Conservation (phyloP, 2,329 filamentous ascomycete species). For the Trichoderma sp. region DNA sequence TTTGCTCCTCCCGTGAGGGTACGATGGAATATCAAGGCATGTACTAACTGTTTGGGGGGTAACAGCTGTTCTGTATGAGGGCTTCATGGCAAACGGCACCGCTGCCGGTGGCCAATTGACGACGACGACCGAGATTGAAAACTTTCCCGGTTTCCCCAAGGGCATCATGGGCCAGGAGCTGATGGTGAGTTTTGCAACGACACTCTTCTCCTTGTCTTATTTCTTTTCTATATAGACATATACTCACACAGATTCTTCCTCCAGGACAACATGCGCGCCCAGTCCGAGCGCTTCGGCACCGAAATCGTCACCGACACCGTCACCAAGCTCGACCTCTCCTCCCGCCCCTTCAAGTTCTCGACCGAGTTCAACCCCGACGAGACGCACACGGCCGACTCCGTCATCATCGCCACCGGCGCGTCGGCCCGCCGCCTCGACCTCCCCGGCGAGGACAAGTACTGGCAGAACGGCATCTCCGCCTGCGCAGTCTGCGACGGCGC, state of each 20-base stretch:
- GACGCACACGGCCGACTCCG: slow-evolving; percentile 81
- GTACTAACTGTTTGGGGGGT: background rate
- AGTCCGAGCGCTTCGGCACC: slow-evolving; percentile 90
- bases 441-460: slow-evolving; percentile 88
- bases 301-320: slow-evolving; percentile 92
- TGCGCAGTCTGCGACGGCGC: slow-evolving; percentile 98
- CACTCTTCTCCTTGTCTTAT: background rate
- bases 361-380: slow-evolving; percentile 83
- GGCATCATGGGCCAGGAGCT: slow-evolving; percentile 82
- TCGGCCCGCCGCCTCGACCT: slow-evolving; percentile 82
- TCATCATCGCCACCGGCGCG: slow-evolving; percentile 94
- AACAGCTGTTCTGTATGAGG: slow-evolving; percentile 85
- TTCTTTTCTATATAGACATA: background rate
- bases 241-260: slow-evolving; percentile 33
- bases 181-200: slow-evolving; percentile 60
- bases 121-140: slow-evolving; percentile 97
- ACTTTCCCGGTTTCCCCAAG: slow-evolving; percentile 92
- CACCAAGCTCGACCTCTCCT: slow-evolving; percentile 77
- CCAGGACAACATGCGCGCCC: slow-evolving; percentile 81
- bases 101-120: slow-evolving; percentile 95
- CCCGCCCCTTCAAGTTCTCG: slow-evolving; percentile 87
- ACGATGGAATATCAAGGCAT: background rate
- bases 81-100: slow-evolving; percentile 95
- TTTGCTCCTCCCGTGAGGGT: slow-evolving; percentile 10
- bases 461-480: slow-evolving; percentile 94